Evolutionary conservation across 139 green algal genomes (phyloP).

Genomic region (Chlorella sp.): DNA sequence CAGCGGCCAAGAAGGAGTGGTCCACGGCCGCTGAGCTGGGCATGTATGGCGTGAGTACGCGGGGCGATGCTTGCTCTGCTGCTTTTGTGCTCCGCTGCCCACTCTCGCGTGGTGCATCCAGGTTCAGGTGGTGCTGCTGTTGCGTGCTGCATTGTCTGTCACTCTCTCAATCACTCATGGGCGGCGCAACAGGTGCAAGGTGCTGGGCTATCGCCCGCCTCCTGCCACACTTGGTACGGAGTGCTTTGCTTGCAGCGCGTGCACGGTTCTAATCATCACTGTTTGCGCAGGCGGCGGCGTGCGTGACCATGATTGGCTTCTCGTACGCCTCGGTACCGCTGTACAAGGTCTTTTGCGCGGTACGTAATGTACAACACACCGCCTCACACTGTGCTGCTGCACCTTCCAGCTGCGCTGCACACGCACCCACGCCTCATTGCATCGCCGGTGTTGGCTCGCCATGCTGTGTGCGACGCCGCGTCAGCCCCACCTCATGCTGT

Average conservation of each 20-base stretch:
- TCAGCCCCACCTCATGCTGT: too few relatives aligned
- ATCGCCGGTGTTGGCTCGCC: too few relatives aligned
- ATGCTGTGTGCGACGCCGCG: too few relatives aligned
- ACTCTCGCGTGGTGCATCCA: background rate
- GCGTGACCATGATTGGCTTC: conserved; percentile 86
- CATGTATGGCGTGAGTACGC: conserved; percentile 16
- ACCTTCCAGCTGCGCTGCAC: too few relatives aligned
- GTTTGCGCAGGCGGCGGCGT: conserved; percentile 60
- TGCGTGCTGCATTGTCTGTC: background rate
- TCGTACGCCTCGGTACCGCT: conserved; percentile 92
- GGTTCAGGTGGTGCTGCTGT: background rate
- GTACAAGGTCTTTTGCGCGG: conserved; percentile 82
- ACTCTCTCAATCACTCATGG: background rate
- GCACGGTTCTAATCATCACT: too few relatives aligned
- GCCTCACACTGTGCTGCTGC: background rate
- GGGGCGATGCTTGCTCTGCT: background rate
- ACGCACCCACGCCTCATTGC: too few relatives aligned
- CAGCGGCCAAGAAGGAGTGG: too few relatives aligned
- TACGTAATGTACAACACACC: background rate
- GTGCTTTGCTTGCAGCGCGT: too few relatives aligned
- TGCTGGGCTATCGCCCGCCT: too few relatives aligned
- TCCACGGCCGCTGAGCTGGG: conserved; percentile 10
- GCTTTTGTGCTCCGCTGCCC: background rate
- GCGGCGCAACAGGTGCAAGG: background rate
- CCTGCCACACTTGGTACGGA: too few relatives aligned